Evolutionary conservation across 495 filamentous ascomycete species (phyloP).

Genomic region (Lichina pygmaea): DNA sequence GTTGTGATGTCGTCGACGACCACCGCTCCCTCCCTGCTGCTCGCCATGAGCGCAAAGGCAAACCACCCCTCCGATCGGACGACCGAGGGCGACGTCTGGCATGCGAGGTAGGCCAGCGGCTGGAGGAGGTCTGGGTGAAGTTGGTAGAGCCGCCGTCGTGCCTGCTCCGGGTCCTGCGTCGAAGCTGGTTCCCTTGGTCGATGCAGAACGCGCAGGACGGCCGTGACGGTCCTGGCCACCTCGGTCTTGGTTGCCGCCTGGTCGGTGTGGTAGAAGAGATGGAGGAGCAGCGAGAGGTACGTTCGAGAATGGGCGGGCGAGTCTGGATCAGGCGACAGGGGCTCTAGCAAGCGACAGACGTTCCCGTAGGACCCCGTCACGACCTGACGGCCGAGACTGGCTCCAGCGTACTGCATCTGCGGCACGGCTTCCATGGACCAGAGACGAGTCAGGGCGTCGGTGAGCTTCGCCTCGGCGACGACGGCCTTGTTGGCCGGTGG

Average conservation of each 20-base stretch:
- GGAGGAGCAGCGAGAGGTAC: slow-evolving; percentile 32
- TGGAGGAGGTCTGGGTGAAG: slow-evolving; percentile 22
- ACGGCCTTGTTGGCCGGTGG: slow-evolving; percentile 29
- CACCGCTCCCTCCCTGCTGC: slow-evolving; percentile 18
- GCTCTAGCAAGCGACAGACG: slow-evolving; percentile 20
- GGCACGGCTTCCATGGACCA: slow-evolving; percentile 33
- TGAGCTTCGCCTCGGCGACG: slow-evolving; percentile 26
- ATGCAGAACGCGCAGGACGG: slow-evolving; percentile 33
- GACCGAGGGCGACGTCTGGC: slow-evolving; percentile 39
- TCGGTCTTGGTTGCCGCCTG: slow-evolving; percentile 43
- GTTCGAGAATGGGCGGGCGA: slow-evolving; percentile 17
- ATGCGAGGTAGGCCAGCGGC: slow-evolving; percentile 32
- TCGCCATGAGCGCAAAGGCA: slow-evolving; percentile 43
- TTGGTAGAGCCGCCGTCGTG: slow-evolving; percentile 18
- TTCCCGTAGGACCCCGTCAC: slow-evolving; percentile 28
- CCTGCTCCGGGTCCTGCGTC: slow-evolving; percentile 12
- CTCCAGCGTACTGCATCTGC: slow-evolving; percentile 42
- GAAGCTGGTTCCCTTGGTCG: slow-evolving; percentile 7
- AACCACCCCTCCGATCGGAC: slow-evolving; percentile 51
- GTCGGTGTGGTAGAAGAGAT: slow-evolving; percentile 28
- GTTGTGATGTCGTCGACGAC: slow-evolving; percentile 23
- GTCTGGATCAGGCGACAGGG: slow-evolving; percentile 13
- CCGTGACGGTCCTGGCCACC: slow-evolving; percentile 35
- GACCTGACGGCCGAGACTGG: slow-evolving; percentile 38
- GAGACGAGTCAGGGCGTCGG: slow-evolving; percentile 26